phyloP scores from a whole-genome alignment of 176 grass and related monocot species.

The Lolium perenne region DNA sequence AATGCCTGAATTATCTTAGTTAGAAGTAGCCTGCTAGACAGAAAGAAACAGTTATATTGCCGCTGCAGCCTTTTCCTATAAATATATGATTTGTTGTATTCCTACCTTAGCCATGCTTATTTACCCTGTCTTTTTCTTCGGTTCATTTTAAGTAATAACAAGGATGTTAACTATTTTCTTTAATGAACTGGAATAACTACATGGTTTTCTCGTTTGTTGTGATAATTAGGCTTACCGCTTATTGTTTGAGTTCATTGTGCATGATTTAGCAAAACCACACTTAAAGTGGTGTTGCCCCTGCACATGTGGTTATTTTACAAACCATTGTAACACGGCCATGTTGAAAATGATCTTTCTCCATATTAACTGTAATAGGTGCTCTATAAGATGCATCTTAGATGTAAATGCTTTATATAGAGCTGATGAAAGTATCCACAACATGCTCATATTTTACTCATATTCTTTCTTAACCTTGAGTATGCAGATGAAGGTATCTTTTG shows the following conservation, averaged over 20 bases:
- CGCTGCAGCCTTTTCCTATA: too few relatives aligned
- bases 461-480: background rate
- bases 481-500: background rate
- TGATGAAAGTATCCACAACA: background rate
- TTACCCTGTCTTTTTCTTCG: too few relatives aligned
- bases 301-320: background rate
- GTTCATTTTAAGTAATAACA: too few relatives aligned
- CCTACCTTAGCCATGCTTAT: too few relatives aligned
- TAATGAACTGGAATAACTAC: too few relatives aligned
- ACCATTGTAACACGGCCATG: background rate
- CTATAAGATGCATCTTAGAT: background rate
- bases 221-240: background rate
- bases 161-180: too few relatives aligned
- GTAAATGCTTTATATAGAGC: background rate
- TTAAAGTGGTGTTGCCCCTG: background rate
- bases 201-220: background rate
- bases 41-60: too few relatives aligned
- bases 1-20: too few relatives aligned
- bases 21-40: too few relatives aligned
- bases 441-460: background rate
- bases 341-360: background rate
- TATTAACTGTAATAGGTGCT: background rate
- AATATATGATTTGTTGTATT: too few relatives aligned
- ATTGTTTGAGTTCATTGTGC: background rate
- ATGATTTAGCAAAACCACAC: background rate